Evolutionary conservation across 371 early-diverging fungal genomes (phyloP), one percentile per base, ranked within the genome.

Genomic region (Amoeboaphelidium protococcarum): DNA sequence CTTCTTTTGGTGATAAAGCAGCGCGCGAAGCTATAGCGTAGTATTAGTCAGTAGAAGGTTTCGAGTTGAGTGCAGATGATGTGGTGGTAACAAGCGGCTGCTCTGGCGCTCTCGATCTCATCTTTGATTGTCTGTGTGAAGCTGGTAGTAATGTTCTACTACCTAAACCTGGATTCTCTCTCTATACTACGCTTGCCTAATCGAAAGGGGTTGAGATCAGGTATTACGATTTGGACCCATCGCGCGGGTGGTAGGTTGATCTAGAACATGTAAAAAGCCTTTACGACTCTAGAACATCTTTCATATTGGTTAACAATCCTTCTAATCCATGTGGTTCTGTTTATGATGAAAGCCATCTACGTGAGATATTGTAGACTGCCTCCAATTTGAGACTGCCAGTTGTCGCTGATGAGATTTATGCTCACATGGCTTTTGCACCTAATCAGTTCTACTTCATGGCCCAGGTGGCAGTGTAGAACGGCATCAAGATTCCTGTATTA

Each of bases 351-450:
- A 61, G 69, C 23, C 87, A 86, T 53, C 58, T 89, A 24, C 52
- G 63, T 41, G 74, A 66, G 26, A 72, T 86, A 37, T 54, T 84
- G 45, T 65, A 53, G 1, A 59, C 84, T 3, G 80, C 80, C 47
- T 80, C 80, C 51, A 68, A 66, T 42, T 69, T 79, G 57, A 68
- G 69, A 53, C 53, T 89, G 23, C 86, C 87, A 40, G 65, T 87
- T 19, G 82, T 89, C 52, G 69, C 84, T 4, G 89, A 87, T 53
- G 89, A 89, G 58, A 89, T 89, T 50, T 89, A 89, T 54, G 76
- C 79, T 47, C 85, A 83, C 56, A 72, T 89, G 62, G 58, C 57
- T 24, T 57, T 59, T 47, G 13, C 40, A 54, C 59, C 54, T 46
- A 48, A 22, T 22, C 10, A 52, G 13, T 82, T 81, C 53, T 66